These are phyloP conservation scores for Platanthera zijinensis DNA, from an alignment of 106 monocot genomes.

Conservation along the genomic window DNA sequence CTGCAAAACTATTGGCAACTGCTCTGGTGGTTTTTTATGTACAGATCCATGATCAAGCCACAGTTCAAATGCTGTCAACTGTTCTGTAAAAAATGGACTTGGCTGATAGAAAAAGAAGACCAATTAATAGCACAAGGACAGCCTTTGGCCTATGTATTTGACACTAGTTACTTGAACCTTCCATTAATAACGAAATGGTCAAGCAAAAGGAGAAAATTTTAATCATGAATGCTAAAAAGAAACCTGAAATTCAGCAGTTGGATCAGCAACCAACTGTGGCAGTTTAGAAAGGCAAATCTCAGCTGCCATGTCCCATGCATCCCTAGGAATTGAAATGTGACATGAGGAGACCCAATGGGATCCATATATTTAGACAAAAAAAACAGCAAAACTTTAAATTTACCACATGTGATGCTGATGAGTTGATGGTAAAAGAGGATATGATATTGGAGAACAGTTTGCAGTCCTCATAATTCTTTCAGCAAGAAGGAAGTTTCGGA, in stretches of 20 bases:
- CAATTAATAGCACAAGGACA: neutral
- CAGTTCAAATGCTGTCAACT: slow-evolving; percentile 97
- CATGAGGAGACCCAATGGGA: neutral
- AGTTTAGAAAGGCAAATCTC: slow-evolving; percentile 87
- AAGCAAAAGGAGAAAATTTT: neutral
- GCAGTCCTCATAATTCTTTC: slow-evolving; percentile 91
- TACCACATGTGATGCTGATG: slow-evolving; percentile 99
- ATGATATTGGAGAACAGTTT: slow-evolving; percentile 91
- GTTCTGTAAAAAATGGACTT: slow-evolving; percentile 93
- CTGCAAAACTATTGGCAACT: slow-evolving; percentile 96
- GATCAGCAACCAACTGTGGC: slow-evolving; percentile 67
- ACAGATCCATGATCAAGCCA: slow-evolving; percentile 99
- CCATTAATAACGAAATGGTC: neutral
- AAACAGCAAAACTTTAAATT: neutral
- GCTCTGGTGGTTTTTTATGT: slow-evolving; percentile 93
- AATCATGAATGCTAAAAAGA: neutral
- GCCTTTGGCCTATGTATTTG: neutral
- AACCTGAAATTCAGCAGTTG: slow-evolving; percentile 93
- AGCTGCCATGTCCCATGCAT: slow-evolving; percentile 99
- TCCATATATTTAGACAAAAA: neutral
- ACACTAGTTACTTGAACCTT: neutral
- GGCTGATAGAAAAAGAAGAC: slow-evolving; percentile 42
- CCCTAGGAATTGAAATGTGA: slow-evolving; percentile 32
- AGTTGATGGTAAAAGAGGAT: slow-evolving; percentile 72
- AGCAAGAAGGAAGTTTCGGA: slow-evolving; percentile 91